Evolutionary conservation across 2,329 filamentous ascomycete genomes (phyloP).

Genomic region (Capronia coronata): DNA sequence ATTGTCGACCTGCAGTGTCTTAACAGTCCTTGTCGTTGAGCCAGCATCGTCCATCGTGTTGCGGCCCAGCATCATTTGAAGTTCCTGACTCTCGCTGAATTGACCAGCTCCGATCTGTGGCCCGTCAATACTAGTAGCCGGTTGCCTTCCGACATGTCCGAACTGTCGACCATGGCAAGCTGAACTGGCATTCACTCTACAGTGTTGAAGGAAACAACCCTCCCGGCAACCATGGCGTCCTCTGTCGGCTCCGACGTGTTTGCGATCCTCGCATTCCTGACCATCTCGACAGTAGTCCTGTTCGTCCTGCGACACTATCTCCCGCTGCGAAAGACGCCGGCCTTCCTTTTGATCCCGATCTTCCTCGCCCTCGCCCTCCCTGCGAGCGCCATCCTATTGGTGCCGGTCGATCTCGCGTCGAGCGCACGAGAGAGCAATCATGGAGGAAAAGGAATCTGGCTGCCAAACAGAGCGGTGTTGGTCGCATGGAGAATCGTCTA

Average conservation of each 20-base stretch:
- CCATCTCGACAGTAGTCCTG: slow-evolving; percentile 70
- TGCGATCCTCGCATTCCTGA: slow-evolving; percentile 62
- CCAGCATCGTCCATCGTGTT: no score
- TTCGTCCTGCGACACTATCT: slow-evolving; percentile 84
- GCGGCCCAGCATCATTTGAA: not conserved
- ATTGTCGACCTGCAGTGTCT: no score
- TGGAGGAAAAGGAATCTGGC: slow-evolving; percentile 72
- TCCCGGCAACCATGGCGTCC: slow-evolving; percentile 30
- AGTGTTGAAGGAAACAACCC: not conserved
- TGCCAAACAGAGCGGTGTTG: slow-evolving; percentile 68
- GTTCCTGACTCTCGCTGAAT: not conserved
- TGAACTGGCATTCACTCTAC: not conserved
- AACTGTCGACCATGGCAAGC: not conserved
- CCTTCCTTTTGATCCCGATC: slow-evolving; percentile 82
- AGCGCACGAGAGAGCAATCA: slow-evolving; percentile 57
- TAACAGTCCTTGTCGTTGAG: no score
- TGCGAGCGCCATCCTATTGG: slow-evolving; percentile 80
- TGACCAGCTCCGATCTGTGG: not conserved
- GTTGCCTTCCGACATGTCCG: not conserved
- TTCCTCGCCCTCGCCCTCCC: slow-evolving; percentile 95
- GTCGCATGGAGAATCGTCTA: slow-evolving; percentile 94
- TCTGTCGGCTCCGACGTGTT: slow-evolving; percentile 76
- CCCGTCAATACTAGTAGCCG: not conserved
- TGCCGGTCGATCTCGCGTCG: slow-evolving; percentile 92
- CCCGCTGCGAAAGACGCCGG: slow-evolving; percentile 81